A percentile compares a stretch with the other conserved stretches of the same genome.
Conservation (phyloP, 768 basidiomycete species). For the Lentinula sp. region DNA sequence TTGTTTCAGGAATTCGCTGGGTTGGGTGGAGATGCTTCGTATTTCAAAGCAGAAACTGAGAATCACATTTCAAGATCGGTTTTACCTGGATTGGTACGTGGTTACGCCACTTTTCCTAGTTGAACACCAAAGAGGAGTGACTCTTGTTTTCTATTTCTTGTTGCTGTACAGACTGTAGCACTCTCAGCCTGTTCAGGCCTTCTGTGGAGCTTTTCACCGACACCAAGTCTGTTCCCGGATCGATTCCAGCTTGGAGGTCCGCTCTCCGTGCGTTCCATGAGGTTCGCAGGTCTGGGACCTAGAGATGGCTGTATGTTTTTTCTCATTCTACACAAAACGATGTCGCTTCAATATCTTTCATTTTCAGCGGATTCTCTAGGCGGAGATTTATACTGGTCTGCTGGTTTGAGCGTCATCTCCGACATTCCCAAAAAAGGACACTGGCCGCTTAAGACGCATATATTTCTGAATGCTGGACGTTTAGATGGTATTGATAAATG, state of each 20-base stretch:
- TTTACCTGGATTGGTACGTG: conserved; percentile 51
- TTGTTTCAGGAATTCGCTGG: conserved; percentile 70
- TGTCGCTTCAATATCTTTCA: background rate
- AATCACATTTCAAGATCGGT: conserved; percentile 57
- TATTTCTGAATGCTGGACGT: conserved; percentile 78
- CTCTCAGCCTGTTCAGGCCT: conserved; percentile 68
- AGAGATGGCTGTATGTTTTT: conserved; percentile 57
- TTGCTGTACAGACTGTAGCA: conserved; percentile 59
- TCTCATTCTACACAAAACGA: conserved; percentile 1
- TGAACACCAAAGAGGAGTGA: background rate
- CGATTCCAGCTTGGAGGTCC: conserved; percentile 94
- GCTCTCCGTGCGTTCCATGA: conserved; percentile 74
- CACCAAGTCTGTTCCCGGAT: conserved; percentile 64
- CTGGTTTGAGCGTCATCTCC: conserved; percentile 70
- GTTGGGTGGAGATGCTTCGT: conserved; percentile 72
- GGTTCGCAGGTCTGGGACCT: conserved; percentile 71
- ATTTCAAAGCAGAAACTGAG: conserved; percentile 69
- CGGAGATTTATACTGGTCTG: conserved; percentile 76
- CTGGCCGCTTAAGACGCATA: conserved; percentile 84
- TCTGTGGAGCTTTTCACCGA: conserved; percentile 49
- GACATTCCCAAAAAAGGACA: conserved; percentile 64
- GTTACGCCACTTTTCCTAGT: background rate
- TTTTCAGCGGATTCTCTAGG: conserved; percentile 74
- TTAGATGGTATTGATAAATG: conserved; percentile 56
- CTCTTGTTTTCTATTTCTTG: background rate